Evolutionary conservation across 331 rosid genomes (phyloP), one percentile per base, ranked within the genome.

Genomic region (Malus hybrid): DNA sequence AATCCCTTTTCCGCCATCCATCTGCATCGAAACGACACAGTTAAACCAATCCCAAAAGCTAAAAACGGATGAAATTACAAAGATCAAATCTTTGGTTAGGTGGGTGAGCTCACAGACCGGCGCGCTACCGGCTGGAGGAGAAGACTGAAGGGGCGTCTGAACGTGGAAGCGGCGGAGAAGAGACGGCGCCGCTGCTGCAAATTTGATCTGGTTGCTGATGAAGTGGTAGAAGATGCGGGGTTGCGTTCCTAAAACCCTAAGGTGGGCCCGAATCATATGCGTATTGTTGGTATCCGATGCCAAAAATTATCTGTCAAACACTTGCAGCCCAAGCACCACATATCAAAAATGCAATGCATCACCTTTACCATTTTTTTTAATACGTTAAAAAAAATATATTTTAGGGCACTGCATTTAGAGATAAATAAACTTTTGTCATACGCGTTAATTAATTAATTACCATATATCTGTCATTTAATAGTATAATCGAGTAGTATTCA

Each of bases 1-100:
- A 61, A 85, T 68, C 67, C 81, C 88, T 16, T 82, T 29, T 66
- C 81, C 89, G n/a, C 80, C 26, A 1, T 77, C 89, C 81, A 83
- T 80, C 80, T 87, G 79, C 63, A 80, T 52, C 22, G 13, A 22
- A 42, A 28, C 53, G 5, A 29, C 20, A 70, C 66, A 24, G 15
- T 73, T 7, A 19, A 55, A 52, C 46, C 57, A 29, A 5, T 46
- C 3, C 10, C 29, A 10, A 34, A 22, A 8, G 8, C 6, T 7
- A 22, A 8, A 26, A 33, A 18, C 2, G 6, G 48, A 52, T 52
- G 57, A 3, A 52, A 52, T 52, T 52, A 16, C 20, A 30, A 32
- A 20, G 18, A 4, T 6, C 32, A 4, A 42, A 16, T 22, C 39
- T 16, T 11, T 32, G 76, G 32, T 61, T 61, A 20, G 26, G 68